Evolutionary conservation across 257 asterid genomes (phyloP).

Genomic region (Fraxinus anomala): DNA sequence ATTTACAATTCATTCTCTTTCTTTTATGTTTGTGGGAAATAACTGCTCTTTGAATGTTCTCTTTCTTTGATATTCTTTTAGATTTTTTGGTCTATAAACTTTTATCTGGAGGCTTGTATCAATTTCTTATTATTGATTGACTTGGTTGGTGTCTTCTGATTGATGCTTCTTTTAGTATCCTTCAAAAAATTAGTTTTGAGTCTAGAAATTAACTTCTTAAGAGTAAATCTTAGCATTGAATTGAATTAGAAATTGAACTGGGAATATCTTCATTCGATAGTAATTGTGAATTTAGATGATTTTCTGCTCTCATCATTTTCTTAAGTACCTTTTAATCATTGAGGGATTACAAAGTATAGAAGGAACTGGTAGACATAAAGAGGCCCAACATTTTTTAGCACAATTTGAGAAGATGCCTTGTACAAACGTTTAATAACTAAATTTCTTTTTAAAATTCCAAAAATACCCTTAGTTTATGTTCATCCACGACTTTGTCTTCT

Average conservation of each 20-base stretch:
- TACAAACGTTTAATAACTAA: background rate
- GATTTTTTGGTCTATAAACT: slow-evolving; percentile 2
- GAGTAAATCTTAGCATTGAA: background rate
- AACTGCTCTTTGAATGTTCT: background rate
- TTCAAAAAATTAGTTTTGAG: background rate
- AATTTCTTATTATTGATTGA: background rate
- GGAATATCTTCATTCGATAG: background rate
- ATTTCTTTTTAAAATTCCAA: background rate
- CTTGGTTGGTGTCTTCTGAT: slow-evolving; percentile 8
- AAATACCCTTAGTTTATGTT: background rate
- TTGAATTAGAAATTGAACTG: background rate
- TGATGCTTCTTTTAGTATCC: slow-evolving; percentile 11
- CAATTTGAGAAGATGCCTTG: background rate
- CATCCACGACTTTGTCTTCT: background rate
- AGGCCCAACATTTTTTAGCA: background rate
- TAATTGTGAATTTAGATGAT: background rate
- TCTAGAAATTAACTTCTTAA: background rate
- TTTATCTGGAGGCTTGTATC: slow-evolving; percentile 20
- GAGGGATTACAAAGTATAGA: background rate
- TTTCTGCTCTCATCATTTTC: background rate
- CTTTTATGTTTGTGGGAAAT: background rate
- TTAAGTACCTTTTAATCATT: background rate
- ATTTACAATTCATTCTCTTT: background rate
- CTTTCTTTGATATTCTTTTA: background rate
- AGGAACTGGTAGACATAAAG: background rate